These are phyloP conservation scores for Purpureocillium takamizusanense DNA, from an alignment of 2,329 filamentous ascomycete species.

Conservation along the genomic window DNA sequence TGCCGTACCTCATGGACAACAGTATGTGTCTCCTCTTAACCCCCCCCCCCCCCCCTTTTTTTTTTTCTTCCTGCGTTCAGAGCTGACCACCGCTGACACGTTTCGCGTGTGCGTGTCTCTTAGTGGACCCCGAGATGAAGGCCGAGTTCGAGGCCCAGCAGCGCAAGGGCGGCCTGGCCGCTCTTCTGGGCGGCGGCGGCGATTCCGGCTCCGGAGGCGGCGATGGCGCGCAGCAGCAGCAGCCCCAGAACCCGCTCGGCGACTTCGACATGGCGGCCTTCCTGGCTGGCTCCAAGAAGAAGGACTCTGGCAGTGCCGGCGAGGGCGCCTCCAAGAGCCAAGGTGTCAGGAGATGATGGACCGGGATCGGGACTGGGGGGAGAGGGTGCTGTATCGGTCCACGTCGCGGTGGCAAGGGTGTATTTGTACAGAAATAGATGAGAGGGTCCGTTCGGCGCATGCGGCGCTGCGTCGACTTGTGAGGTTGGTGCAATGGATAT, in stretches of 20 bases:
- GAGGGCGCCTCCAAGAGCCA: conserved; percentile 26
- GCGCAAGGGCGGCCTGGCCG: conserved; percentile 60
- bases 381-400: too few relatives aligned
- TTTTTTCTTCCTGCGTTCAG: background rate
- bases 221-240: conserved; percentile 10
- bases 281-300: conserved; percentile 45
- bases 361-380: conserved; percentile 1
- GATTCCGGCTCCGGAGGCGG: conserved; percentile 4
- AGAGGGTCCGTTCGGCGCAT: too few relatives aligned
- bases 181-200: conserved; percentile 35
- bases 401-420: too few relatives aligned
- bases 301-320: conserved; percentile 20
- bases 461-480: too few relatives aligned
- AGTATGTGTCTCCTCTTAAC: conserved; percentile 52
- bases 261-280: conserved; percentile 57
- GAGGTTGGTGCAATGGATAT: too few relatives aligned
- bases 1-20: conserved; percentile 93
- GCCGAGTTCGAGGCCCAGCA: conserved; percentile 90
- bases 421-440: too few relatives aligned
- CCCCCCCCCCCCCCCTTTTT: background rate
- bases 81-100: too few relatives aligned
- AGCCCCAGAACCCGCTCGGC: conserved; percentile 33
- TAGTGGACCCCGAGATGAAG: conserved; percentile 94
- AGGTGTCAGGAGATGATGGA: conserved; percentile 25
- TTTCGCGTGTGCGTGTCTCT: background rate